A percentile compares a stretch with the other conserved stretches of the same genome.
phyloP scores from a whole-genome alignment of 2,329 filamentous ascomycete species.

The Purpureocillium takamizusanense region DNA sequence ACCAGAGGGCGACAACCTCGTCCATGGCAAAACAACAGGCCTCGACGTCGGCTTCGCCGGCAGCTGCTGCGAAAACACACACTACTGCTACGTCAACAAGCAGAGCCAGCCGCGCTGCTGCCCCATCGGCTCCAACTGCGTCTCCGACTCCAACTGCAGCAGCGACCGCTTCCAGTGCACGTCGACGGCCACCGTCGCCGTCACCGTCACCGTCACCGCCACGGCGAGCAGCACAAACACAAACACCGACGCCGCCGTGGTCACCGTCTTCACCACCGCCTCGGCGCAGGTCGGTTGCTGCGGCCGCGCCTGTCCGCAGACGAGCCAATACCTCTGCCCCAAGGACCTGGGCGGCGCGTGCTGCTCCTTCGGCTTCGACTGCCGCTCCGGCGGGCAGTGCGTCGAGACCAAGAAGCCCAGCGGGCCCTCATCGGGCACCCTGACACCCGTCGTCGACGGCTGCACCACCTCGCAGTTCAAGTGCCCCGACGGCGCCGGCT shows the following conservation, averaged over 20 bases:
- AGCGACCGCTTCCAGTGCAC: constrained; percentile 24
- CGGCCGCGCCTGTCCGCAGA: constrained; percentile 27
- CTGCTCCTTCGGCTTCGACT: constrained; percentile 36
- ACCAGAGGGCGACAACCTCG: too few relatives aligned
- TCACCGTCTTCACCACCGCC: constrained; percentile 13
- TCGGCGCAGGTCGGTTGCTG: constrained; percentile 24
- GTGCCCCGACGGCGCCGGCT: constrained; percentile 38
- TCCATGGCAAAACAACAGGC: constrained; percentile 24
- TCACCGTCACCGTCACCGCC: neutral
- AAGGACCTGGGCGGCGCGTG: constrained; percentile 35
- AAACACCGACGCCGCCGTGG: constrained; percentile 1
- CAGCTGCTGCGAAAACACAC: constrained; percentile 32
- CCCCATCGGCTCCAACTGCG: constrained; percentile 31
- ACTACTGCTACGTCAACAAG: constrained; percentile 35
- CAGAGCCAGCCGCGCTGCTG: constrained; percentile 28
- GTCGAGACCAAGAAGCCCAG: constrained; percentile 19
- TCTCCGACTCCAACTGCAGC: constrained; percentile 23
- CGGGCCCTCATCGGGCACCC: constrained; percentile 11
- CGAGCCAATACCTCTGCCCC: constrained; percentile 36
- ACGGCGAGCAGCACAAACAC: neutral
- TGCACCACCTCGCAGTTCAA: constrained; percentile 36
- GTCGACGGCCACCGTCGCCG: constrained; percentile 18
- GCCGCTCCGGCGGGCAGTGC: constrained; percentile 26
- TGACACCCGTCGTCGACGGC: constrained; percentile 26
- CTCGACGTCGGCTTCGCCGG: constrained; percentile 28